A percentile compares a stretch with the other conserved stretches of the same genome.
Conservation (phyloP, 1,284 basidiomycete genomes). For the Xanthoconium separans region DNA sequence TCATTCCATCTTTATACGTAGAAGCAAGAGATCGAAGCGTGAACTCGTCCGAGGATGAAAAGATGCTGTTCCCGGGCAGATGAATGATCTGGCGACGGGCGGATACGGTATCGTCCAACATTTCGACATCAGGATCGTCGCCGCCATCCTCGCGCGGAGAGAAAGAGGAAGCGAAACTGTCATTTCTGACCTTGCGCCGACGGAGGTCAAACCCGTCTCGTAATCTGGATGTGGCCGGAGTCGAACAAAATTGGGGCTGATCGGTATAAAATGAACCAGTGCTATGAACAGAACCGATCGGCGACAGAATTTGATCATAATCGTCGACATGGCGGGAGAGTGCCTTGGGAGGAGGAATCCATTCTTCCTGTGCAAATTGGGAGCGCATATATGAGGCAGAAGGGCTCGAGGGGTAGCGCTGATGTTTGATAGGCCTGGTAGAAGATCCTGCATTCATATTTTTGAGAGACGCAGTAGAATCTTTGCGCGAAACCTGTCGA, state of each 20-base stretch:
- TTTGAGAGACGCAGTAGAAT: conserved; percentile 21
- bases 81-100: conserved; percentile 17
- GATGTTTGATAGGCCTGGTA: conserved; percentile 14
- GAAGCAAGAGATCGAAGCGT: conserved; percentile 13
- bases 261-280: conserved; percentile 17
- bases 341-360: conserved; percentile 10
- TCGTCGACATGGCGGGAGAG: neutral
- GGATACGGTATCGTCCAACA: conserved; percentile 13
- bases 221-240: conserved; percentile 14
- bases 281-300: conserved; percentile 6
- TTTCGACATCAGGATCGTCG: conserved; percentile 14
- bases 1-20: neutral
- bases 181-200: neutral
- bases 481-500: conserved; percentile 15
- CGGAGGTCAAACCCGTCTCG: neutral
- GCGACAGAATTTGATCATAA: neutral
- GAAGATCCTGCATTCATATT: neutral
- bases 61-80: conserved; percentile 30
- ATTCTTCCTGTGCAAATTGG: conserved; percentile 10
- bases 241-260: conserved; percentile 25
- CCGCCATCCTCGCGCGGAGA: neutral
- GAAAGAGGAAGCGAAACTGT: neutral
- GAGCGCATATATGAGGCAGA: conserved; percentile 31
- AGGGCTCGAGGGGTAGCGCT: conserved; percentile 22
- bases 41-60: conserved; percentile 31